Conservation (phyloP, 2,329 filamentous ascomycete genomes). For the Fusarium siculi region DNA sequence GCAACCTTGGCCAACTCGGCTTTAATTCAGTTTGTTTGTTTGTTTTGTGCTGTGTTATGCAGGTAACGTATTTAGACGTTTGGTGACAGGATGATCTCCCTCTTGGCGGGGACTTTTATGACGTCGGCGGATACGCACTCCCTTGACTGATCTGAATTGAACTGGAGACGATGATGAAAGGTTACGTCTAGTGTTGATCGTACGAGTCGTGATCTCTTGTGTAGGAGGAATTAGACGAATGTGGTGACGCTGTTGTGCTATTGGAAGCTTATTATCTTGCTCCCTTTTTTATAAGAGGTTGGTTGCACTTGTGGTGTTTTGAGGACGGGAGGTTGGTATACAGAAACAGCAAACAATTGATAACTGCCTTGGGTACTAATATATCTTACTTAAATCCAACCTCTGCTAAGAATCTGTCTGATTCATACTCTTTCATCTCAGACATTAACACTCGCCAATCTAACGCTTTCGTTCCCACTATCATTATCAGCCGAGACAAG, state of each 20-base stretch:
- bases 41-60: not conserved
- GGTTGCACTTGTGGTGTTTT: slow-evolving; percentile 16
- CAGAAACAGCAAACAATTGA: not conserved
- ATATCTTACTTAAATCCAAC: slow-evolving; percentile 16
- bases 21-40: not conserved
- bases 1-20: not conserved
- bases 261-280: slow-evolving; percentile 20
- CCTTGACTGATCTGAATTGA: not conserved
- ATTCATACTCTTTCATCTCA: slow-evolving; percentile 16
- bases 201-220: not conserved
- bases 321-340: slow-evolving; percentile 33
- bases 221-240: not conserved
- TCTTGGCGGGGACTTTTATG: slow-evolving; percentile 6
- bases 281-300: slow-evolving; percentile 32
- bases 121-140: slow-evolving; percentile 28
- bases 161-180: slow-evolving; percentile 3
- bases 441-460: not conserved
- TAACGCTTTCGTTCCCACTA: not conserved
- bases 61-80: not conserved
- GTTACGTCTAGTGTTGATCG: slow-evolving; percentile 1
- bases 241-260: slow-evolving; percentile 16
- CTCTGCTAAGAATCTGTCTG: slow-evolving; percentile 19
- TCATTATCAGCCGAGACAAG: not conserved
- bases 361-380: not conserved
- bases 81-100: not conserved